These are phyloP conservation scores for Penicillium robsamsonii DNA, from an alignment of 495 filamentous ascomycete species.

Conservation along the genomic window DNA sequence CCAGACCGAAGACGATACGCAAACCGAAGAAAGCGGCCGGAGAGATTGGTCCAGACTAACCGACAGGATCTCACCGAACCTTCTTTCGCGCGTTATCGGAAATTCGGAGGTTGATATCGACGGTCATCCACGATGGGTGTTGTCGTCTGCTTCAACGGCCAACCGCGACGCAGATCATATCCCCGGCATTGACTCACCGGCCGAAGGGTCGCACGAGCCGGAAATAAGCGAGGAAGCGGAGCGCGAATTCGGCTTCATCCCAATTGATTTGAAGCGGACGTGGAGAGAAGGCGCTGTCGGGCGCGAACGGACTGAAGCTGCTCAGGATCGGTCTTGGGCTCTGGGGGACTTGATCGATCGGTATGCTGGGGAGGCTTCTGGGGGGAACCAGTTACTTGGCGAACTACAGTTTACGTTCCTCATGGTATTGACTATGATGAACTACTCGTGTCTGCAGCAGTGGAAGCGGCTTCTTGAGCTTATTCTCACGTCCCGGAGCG, in stretches of 20 bases:
- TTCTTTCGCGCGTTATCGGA: constrained; percentile 44
- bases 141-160: constrained; percentile 49
- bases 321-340: constrained; percentile 71
- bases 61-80: constrained; percentile 32
- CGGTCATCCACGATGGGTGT: constrained; percentile 40
- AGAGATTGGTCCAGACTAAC: constrained; percentile 47
- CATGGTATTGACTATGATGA: constrained; percentile 76
- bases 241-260: constrained; percentile 45
- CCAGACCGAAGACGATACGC: constrained; percentile 28
- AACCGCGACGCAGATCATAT: constrained; percentile 49
- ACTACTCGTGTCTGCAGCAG: constrained; percentile 81
- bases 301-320: constrained; percentile 66
- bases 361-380: constrained; percentile 20
- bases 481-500: constrained; percentile 63
- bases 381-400: constrained; percentile 60
- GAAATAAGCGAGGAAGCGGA: constrained; percentile 30
- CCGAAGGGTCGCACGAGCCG: constrained; percentile 9
- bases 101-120: constrained; percentile 38
- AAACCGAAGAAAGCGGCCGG: constrained; percentile 31
- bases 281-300: constrained; percentile 70
- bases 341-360: constrained; percentile 52
- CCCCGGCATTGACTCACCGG: constrained; percentile 41
- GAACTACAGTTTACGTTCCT: constrained; percentile 86
- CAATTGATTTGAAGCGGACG: constrained; percentile 56
- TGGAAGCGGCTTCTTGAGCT: constrained; percentile 78